phyloP scores from a whole-genome alignment of 1,284 basidiomycete species.

The Ceratobasidium sp. region DNA sequence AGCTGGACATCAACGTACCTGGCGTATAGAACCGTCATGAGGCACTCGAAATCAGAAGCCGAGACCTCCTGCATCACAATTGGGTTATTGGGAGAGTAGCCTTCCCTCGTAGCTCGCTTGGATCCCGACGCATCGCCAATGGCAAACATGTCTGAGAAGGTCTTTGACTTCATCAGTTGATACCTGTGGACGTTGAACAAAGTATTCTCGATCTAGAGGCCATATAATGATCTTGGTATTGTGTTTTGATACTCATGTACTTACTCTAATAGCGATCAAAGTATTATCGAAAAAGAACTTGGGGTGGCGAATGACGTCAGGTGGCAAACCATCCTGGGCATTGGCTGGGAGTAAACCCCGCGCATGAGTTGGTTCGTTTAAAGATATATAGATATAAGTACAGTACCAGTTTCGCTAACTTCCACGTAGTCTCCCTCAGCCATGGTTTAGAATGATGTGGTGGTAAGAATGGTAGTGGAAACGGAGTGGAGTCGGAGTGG shows the following conservation, averaged over 20 bases:
- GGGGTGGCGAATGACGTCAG: neutral
- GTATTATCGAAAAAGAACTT: constrained; percentile 40
- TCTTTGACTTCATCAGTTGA: constrained; percentile 25
- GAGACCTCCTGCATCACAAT: constrained; percentile 23
- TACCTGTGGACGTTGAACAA: constrained; percentile 36
- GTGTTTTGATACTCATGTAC: neutral
- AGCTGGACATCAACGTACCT: constrained; percentile 7
- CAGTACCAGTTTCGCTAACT: too few relatives aligned
- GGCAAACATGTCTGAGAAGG: constrained; percentile 32
- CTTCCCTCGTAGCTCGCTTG: neutral
- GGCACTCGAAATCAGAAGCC: constrained; percentile 13
- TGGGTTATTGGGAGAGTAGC: constrained; percentile 5
- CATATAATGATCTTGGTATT: neutral
- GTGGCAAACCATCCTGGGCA: neutral
- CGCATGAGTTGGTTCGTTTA: too few relatives aligned
- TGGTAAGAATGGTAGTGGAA: too few relatives aligned
- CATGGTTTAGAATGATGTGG: too few relatives aligned
- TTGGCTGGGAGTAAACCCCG: too few relatives aligned
- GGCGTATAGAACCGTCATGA: constrained; percentile 21
- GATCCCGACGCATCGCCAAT: neutral
- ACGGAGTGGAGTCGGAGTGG: too few relatives aligned
- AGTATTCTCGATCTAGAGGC: constrained; percentile 8
- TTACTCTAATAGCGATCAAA: constrained; percentile 18
- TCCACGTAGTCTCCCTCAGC: too few relatives aligned
- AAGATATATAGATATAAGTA: too few relatives aligned